Evolutionary conservation across 78 protist species (phyloP), one percentile per base, ranked within the genome.

Genomic region (Speleostelium caveatum): DNA sequence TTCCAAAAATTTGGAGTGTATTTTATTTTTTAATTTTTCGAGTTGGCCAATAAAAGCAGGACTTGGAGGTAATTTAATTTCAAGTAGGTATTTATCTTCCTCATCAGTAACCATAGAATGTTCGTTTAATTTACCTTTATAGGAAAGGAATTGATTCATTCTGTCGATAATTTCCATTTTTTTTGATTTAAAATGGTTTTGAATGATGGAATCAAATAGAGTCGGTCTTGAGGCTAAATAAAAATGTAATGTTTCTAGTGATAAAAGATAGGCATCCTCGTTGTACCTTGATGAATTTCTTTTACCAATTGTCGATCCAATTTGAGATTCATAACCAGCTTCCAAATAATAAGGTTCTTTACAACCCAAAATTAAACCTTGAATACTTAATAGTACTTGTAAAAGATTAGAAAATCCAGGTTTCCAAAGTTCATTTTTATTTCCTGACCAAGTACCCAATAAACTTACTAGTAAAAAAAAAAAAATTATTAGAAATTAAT

Each of bases 251-350:
- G 93, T 56, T 8, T 86, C 86, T 55, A 86, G 36, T 12, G 93
- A 65, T 1, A 86, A 55, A 3, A 86, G 65, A 53, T 65, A 75
- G 0, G 69, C 62, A 12, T 86, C 86, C 41, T 88, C 94, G 28
- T 69, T 88, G 78, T 75, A 88, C 53, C 75, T 65, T 6, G 86
- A 78, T 32, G 86, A 61, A 51, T 69, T 73, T 76, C 87, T 67
- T 2, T 32, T 60, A 28, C 89, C 95, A 30, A 75, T 74, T 6
- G 58, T 55, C 8, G 90, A 83, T 10, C 95, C 95, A 60, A 83
- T 72, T 51, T 91, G 95, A 14, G 79, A 24, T 53, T 91, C 95
- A 28, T 91, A 91, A 21, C 95, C 95, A 16, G 95, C 95, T n/a
- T 91, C 95, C 1, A 91, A 28, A 60, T 58, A 91, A 77, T 91